phyloP scores from a whole-genome alignment of 2,329 filamentous ascomycete species.

The Lasiodiplodia citricola region DNA sequence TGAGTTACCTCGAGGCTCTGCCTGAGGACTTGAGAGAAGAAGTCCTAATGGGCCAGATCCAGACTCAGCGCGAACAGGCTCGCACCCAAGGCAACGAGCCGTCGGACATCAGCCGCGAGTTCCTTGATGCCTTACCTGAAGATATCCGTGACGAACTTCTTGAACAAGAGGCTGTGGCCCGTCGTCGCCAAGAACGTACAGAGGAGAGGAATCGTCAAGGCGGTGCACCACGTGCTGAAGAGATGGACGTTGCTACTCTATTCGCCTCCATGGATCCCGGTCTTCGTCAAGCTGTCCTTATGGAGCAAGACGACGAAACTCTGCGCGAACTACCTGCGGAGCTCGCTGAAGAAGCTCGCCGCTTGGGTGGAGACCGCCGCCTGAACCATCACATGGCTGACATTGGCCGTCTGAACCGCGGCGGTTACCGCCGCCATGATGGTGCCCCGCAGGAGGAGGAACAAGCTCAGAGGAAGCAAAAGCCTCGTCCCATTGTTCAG shows the following conservation, averaged over 20 bases:
- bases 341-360: slow-evolving; percentile 83
- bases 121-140: slow-evolving; percentile 87
- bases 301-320: slow-evolving; percentile 90
- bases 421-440: slow-evolving; percentile 29
- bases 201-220: slow-evolving; percentile 70
- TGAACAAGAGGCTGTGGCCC: slow-evolving; percentile 86
- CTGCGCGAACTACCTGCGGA: slow-evolving; percentile 84
- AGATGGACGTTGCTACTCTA: slow-evolving; percentile 94
- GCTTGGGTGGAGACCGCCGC: slow-evolving; percentile 63
- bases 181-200: slow-evolving; percentile 85
- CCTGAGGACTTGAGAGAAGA: slow-evolving; percentile 96
- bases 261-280: slow-evolving; percentile 85
- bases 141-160: slow-evolving; percentile 91
- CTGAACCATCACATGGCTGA: slow-evolving; percentile 57
- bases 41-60: slow-evolving; percentile 89
- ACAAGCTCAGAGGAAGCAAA: slow-evolving; percentile 65
- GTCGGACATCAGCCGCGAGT: slow-evolving; percentile 87
- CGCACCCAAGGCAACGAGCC: slow-evolving; percentile 67
- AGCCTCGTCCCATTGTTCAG: slow-evolving; percentile 84
- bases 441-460: slow-evolving; percentile 49
- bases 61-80: slow-evolving; percentile 79
- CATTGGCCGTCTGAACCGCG: slow-evolving; percentile 34
- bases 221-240: slow-evolving; percentile 64
- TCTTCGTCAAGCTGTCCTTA: slow-evolving; percentile 82
- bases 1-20: slow-evolving; percentile 94